Base-by-base conservation (phyloP, 495 filamentous ascomycete species). In the Penicillium samsonianum region DNA sequence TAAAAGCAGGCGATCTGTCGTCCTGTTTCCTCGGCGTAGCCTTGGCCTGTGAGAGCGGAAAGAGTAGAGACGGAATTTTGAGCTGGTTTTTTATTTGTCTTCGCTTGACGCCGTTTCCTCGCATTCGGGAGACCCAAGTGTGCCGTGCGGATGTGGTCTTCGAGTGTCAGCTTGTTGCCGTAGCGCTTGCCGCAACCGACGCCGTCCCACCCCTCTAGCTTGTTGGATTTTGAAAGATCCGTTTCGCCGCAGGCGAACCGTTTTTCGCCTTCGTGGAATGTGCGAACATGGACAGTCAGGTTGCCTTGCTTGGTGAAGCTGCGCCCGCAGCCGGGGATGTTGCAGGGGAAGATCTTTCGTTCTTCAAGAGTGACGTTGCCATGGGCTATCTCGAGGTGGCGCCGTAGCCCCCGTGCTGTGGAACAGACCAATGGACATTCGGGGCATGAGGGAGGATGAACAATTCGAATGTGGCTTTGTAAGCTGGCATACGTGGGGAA, bases 241-340 rank as follows among this genome's bases (percentile, higher is more conserved):
- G 82, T 79, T 37, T 83, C 73, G 1, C 88, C 89, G 63, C 92
- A 96, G n/a, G 87, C 76, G 58, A 88, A 95, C 2, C 82, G 80
- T 38, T 77, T 79, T 42, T 79, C 72, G 25, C 85, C 84, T 55
- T 88, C 76, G 64, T 98, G 94, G 1, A 87, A 85, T 4, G 82
- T 85, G 22, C 85, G 84, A 52, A 90, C 77, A 64, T 98, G 94
- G 0, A 85, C 83, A 28, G 85, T 88, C 20, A 96, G 78, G 65
- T 96, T 96, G 1, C 86, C 86, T 57, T 81, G 83, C 64, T 87
- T 85, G 8, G 90, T 90, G 72, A 96, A 96, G 52, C 76, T 81
- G 54, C 87, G 85, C 43, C 75, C 81, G 66, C 90, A 96, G 17
- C 78, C 87, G 7, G 74, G 67, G 62, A 82, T 75, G 0, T 81